Evolutionary conservation across 345 rosid species (phyloP), one percentile per base, ranked within the genome.

Genomic region (Syzygium aromaticum): DNA sequence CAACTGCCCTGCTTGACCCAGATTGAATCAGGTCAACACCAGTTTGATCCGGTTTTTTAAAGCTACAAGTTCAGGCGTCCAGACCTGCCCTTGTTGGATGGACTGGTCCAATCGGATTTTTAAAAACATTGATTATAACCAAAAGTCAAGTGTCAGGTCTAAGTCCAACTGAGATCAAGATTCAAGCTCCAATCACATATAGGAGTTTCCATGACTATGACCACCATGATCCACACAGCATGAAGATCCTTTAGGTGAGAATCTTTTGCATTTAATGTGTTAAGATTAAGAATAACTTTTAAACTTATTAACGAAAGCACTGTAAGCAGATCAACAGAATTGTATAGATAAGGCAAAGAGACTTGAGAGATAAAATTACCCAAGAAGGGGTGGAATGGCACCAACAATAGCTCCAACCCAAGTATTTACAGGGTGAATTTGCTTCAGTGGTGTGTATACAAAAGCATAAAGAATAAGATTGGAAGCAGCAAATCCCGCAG

Each of bases 381-480:
- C 99, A 73, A 98, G 93, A 87, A 98, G 95, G 27, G 99, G 98
- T 7, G 99, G 99, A 90, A 98, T 95, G 38, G 99, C 99, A 86
- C 99, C 99, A 85, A 98, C 99, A 92, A 98, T 92, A 78, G 99
- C 99, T 38, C 99, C 99, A 88, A 96, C 98, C 99, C 99, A 98
- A 51, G 99, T 96, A 90, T 98, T 96, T 86, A 94, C 93, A 33
- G 99, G 99, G 91, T 98, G 99, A 92, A 95, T 92, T 92, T 98
- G 99, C 95, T 98, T 98, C 95, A 98, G 91, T 52, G 97, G 98
- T 54, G 98, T 95, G 85, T 94, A 94, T 51, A 93, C 93, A 91
- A 95, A 96, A 14, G 98, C 97, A 54, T 92, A 95, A 56, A 95
- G 96, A 73, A 93, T 67, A 84, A 95, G 97, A 92, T 94, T 94